A percentile compares a stretch with the other conserved stretches of the same genome.
Conservation (phyloP, 495 filamentous ascomycete genomes). For the Podospora pseudocomata region DNA sequence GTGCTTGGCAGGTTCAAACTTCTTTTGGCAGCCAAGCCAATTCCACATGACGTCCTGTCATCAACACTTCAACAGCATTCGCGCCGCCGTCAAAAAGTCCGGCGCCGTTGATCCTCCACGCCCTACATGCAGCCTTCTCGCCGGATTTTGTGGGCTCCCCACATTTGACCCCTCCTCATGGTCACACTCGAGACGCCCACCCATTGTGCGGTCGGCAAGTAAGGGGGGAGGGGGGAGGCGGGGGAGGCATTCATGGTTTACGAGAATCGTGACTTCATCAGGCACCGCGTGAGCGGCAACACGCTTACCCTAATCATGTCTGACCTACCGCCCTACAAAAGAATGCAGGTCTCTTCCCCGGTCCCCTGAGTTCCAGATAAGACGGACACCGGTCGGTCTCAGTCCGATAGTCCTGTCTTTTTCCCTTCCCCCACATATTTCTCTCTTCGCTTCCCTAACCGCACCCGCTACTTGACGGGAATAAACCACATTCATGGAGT, state of each 20-base stretch:
- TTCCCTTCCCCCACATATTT: not conserved
- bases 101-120: not conserved
- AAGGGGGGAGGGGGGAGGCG: not conserved
- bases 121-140: not conserved
- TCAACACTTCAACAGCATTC: not conserved
- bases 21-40: conserved; percentile 14
- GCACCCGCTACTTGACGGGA: not conserved
- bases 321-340: not conserved
- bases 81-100: not conserved
- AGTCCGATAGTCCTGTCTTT: not conserved
- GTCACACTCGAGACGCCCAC: not conserved
- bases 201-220: conserved; percentile 4
- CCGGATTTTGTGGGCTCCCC: not conserved
- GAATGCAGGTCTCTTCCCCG: not conserved
- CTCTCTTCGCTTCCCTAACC: not conserved
- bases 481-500: conserved; percentile 19
- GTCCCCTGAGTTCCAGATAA: not conserved
- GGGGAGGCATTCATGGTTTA: not conserved
- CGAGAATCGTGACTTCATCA: not conserved
- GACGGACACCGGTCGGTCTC: not conserved
- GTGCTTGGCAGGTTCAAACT: conserved; percentile 9
- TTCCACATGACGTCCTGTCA: conserved; percentile 5
- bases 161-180: not conserved
- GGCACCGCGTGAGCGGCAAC: not conserved
- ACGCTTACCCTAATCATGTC: not conserved